A percentile compares a stretch with the other conserved stretches of the same genome.
These are phyloP conservation scores for Trifolium pratense DNA, from an alignment of 306 rosid species.

Conservation along the genomic window DNA sequence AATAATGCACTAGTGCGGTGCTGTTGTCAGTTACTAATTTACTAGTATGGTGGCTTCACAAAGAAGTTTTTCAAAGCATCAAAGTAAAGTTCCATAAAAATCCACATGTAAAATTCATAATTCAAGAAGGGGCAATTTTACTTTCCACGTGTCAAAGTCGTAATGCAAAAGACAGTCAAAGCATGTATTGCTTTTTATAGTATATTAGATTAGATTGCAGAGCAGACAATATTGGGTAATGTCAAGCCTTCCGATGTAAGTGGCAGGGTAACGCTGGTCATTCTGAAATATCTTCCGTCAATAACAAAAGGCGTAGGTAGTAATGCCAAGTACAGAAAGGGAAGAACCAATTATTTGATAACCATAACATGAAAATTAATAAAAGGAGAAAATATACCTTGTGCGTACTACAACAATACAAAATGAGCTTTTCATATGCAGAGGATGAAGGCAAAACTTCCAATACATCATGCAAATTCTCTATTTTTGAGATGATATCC, in stretches of 20 bases:
- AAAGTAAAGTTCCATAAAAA: background rate
- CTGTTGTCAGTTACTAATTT: background rate
- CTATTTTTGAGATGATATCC: slow-evolving; percentile 62
- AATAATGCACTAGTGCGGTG: background rate
- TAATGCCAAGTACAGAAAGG: slow-evolving; percentile 13
- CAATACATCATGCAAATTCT: slow-evolving; percentile 60
- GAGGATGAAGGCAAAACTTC: slow-evolving; percentile 64
- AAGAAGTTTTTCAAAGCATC: background rate
- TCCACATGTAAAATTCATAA: slow-evolving; percentile 4
- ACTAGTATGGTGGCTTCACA: slow-evolving; percentile 17
- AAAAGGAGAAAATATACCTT: slow-evolving; percentile 60
- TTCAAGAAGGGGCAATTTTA: background rate
- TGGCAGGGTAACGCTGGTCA: background rate
- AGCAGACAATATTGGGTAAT: slow-evolving; percentile 5
- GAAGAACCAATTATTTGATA: slow-evolving; percentile 4
- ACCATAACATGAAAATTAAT: slow-evolving; percentile 19
- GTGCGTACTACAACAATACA: slow-evolving; percentile 57
- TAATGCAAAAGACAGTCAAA: background rate
- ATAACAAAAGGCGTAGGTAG: background rate
- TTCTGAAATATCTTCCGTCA: slow-evolving; percentile 1
- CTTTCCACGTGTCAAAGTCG: background rate
- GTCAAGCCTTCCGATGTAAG: slow-evolving; percentile 2
- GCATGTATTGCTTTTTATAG: background rate
- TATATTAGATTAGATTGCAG: background rate
- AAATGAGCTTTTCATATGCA: slow-evolving; percentile 69